Evolutionary conservation across 2,329 filamentous ascomycete genomes (phyloP), one percentile per base, ranked within the genome.

Genomic region (Colletotrichum simmondsii): DNA sequence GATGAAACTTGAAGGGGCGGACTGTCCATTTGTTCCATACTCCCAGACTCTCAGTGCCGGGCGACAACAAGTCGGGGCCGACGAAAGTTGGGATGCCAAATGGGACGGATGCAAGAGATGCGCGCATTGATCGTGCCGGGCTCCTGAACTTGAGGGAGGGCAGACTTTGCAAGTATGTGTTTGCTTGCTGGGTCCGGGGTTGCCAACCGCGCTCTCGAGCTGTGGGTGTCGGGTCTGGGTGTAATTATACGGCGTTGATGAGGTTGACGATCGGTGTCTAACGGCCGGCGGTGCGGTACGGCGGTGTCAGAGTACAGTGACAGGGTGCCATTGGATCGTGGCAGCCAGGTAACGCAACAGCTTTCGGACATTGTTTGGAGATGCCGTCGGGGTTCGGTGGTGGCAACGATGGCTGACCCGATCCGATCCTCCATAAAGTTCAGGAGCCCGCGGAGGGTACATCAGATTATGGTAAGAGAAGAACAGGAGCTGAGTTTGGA

Each of bases 381-480:
- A 65, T 62, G 54, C 66, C 66, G 71, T 65, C 71, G 71, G 71
- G 54, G 54, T 70, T 72, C 71, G 71, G 71, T 61, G 71, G 66
- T 71, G 66, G 71, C 70, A 64, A 69, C 7, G 24, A 6, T 67
- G 56, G 59, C 63, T 71, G 63, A 57, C 60, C 53, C 66, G 61
- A 65, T 58, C 26, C 52, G 61, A 54, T 63, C 61, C 22, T 64
- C 54, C 24, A 68, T 53, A 30, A 57, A 32, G 19, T 19, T n/a
- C 35, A 19, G 37, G 16, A 30, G 28, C 22, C 46, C 30, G 5
- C 30, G 12, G 46, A 32, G 37, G 12, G 42, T n/a, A 60, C 24
- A 46, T 22, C n/a, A 8, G 28, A 46, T 19, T 35, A 19, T 24
- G 24, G 12, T 8, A 22, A 11, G 42, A 4, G 6, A 19, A 42